Evolutionary conservation across 257 asterid species (phyloP).

Genomic region (Leptodermis oblonga): DNA sequence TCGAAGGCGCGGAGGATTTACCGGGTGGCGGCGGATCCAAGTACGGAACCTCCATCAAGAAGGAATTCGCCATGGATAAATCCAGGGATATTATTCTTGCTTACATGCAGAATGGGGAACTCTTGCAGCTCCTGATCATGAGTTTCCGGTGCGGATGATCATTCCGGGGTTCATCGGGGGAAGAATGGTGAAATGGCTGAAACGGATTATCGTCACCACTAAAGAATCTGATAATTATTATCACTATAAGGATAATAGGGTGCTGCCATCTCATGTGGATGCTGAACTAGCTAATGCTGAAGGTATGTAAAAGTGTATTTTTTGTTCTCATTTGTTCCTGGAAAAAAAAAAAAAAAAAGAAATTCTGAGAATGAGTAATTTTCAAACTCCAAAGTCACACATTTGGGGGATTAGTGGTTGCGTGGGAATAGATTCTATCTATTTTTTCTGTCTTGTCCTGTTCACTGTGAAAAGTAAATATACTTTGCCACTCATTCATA

Average conservation of each 20-base stretch:
- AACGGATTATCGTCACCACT: conserved; percentile 63
- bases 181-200: conserved; percentile 94
- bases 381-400: too few relatives aligned
- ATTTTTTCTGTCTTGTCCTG: too few relatives aligned
- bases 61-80: conserved; percentile 75
- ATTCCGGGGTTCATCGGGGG: conserved; percentile 96
- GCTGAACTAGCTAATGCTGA: conserved; percentile 83
- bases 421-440: too few relatives aligned
- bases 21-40: conserved; percentile 97
- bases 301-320: too few relatives aligned
- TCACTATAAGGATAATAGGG: conserved; percentile 71
- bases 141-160: conserved; percentile 77
- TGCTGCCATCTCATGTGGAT: conserved; percentile 84
- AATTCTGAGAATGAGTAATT: too few relatives aligned
- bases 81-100: conserved; percentile 73
- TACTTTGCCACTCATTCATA: too few relatives aligned
- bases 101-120: conserved; percentile 87
- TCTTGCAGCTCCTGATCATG: conserved; percentile 72
- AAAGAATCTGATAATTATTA: conserved; percentile 68
- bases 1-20: conserved; percentile 83
- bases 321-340: too few relatives aligned
- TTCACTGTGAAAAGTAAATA: too few relatives aligned
- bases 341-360: too few relatives aligned
- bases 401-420: too few relatives aligned
- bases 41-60: conserved; percentile 67